Evolutionary conservation across 192 early-diverging fungal genomes (phyloP), one percentile per base, ranked within the genome.

Genomic region (Martensiomyces pterosporus): DNA sequence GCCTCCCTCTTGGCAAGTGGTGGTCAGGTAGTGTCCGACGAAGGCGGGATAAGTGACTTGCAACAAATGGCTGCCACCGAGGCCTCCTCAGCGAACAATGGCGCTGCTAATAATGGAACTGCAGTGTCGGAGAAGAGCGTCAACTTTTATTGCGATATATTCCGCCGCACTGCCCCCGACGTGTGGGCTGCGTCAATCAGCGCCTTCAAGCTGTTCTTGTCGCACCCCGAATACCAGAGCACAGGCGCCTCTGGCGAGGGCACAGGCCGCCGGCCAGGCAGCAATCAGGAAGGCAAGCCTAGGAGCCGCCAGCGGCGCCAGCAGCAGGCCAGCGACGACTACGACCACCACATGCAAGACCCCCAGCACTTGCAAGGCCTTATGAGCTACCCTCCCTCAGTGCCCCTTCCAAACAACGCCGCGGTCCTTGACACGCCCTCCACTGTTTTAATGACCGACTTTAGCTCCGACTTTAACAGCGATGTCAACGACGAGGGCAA

Each of bases 111-210:
- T n/a, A n/a, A n/a, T n/a, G n/a, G n/a, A n/a, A n/a, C n/a, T n/a
- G n/a, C n/a, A n/a, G n/a, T 29, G 1, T 33, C 52, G n/a, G 60
- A 57, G 10, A 71, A 71, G 52, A 71, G 67, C 49, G 67, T 71
- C 39, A 55, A 71, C 24, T 71, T 64, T 38, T 71, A 71, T 24
- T 56, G 56, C 44, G 67, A 71, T 15, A 71, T 71, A 9, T 71
- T 71, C 49, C 60, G 56, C n/a, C 21, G 46, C 13, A 39, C 39
- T 41, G 56, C 60, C 13, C 67, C 67, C 9, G 44, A 42, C 9
- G 24, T 64, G 15, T 72, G 68, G 68, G 16, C 13, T 12, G 38
- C 46, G 23, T 72, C 68, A 18, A 52, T 64, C 5, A 48, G 60
- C 17, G 60, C 68, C 7, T 72, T 64, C 57, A 39, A 32, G 43